These are phyloP conservation scores for Yamadazyma epiphylla DNA, from an alignment of 1,139 yeast species.

Conservation along the genomic window DNA sequence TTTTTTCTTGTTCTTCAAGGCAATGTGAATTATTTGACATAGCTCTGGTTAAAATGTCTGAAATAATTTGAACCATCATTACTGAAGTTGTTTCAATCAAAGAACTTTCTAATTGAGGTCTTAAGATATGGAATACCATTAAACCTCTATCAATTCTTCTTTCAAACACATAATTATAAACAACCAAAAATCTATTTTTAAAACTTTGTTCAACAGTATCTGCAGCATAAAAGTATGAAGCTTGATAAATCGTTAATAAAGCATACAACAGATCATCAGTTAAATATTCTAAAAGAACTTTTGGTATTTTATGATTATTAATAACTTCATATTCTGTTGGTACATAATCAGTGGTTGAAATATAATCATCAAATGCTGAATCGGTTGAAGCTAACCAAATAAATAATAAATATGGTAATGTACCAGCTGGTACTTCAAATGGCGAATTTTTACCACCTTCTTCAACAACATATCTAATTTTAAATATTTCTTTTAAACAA, in stretches of 20 bases:
- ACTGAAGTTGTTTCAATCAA: constrained; percentile 27
- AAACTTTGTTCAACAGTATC: constrained; percentile 42
- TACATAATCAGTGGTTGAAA: constrained; percentile 45
- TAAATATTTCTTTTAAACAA: constrained; percentile 49
- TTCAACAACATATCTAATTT: constrained; percentile 31
- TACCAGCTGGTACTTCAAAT: constrained; percentile 10
- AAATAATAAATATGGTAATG: constrained; percentile 48
- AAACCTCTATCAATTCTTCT: constrained; percentile 34
- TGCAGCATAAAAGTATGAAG: constrained; percentile 43
- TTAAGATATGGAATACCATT: constrained; percentile 43
- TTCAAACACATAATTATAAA: constrained; percentile 43
- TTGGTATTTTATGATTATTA: constrained; percentile 43
- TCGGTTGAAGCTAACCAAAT: constrained; percentile 51
- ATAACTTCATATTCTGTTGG: constrained; percentile 20
- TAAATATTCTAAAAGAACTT: constrained; percentile 46
- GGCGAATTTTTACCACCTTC: neutral
- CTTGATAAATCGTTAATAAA: constrained; percentile 46
- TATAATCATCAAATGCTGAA: constrained; percentile 39
- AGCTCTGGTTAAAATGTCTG: constrained; percentile 24
- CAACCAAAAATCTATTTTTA: constrained; percentile 49
- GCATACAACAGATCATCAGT: constrained; percentile 38
- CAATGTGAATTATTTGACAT: constrained; percentile 19
- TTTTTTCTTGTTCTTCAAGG: constrained; percentile 11
- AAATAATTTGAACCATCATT: constrained; percentile 25
- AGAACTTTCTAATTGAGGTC: constrained; percentile 35